Evolutionary conservation across 805 yeast genomes (phyloP), one percentile per base, ranked within the genome.

Genomic region (Ogataea wickerhamii): DNA sequence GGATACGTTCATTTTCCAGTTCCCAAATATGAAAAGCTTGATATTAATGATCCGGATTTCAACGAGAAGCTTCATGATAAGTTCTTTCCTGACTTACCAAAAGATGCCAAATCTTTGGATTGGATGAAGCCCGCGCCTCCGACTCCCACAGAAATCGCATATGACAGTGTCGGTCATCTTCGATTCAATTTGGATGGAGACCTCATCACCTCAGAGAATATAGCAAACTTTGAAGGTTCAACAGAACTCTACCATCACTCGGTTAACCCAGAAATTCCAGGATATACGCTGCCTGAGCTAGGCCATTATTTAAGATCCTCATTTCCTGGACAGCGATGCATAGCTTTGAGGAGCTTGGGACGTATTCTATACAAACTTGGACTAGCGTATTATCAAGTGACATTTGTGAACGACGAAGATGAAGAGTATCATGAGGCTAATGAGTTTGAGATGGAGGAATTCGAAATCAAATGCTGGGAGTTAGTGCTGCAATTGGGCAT

Each of bases 241-340:
- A 67, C 78, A 21, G 98, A 96, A 0, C 71, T 93, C 18, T 96
- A 87, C 53, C 98, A 93, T 58, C 99, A 93, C 60, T 74, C 96
- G 0, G 87, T 82, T 8, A 79, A 82, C 33, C 96, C 98, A 0
- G 79, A 80, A 31, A 68, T 89, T 36, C 95, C 98, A 0, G 99
- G 99, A 0, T 93, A 93, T 59, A 89, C 97, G 0, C 57, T 93
- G 18, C 68, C 76, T 0, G 99, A 93, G 56, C 68, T 93, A 36
- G 82, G 83, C 1, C 93, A 83, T 49, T 70, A 87, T 33, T 66
- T 88, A 4, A 70, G 96, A 46, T 86, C 96, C 2, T 76, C 82
- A 2, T 76, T 82, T 38, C 78, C 94, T 1, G 80, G 94, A 0
- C 99, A 93, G 62, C 68, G 97, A 32, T 78, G 93, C 44, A 73